Conservation (phyloP, 176 grass and related monocot genomes). For the Phoenix roebelenii region DNA sequence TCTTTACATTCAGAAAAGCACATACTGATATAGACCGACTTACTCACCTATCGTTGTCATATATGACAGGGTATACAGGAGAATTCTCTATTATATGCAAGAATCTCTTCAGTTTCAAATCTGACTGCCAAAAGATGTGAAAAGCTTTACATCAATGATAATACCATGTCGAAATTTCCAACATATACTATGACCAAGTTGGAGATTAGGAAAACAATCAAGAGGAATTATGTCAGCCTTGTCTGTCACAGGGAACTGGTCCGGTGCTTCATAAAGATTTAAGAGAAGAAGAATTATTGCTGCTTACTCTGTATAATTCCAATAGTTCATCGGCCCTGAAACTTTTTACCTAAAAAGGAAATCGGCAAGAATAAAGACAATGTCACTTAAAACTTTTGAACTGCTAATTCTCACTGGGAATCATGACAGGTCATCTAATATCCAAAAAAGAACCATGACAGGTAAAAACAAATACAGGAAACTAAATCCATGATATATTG, state of each 20-base stretch:
- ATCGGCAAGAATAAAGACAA: slow-evolving; percentile 4
- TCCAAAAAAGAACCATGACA: too few relatives aligned
- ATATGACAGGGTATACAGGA: slow-evolving; percentile 87
- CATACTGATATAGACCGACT: neutral
- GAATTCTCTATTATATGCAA: slow-evolving; percentile 94
- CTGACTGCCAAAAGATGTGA: slow-evolving; percentile 42
- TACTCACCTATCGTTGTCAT: slow-evolving; percentile 78
- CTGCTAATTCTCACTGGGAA: neutral
- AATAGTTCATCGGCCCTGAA: slow-evolving; percentile 76
- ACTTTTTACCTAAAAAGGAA: slow-evolving; percentile 47
- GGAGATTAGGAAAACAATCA: too few relatives aligned
- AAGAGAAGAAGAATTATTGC: neutral
- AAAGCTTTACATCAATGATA: slow-evolving; percentile 16
- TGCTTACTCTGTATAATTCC: slow-evolving; percentile 79
- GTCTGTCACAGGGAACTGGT: too few relatives aligned
- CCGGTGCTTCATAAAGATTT: too few relatives aligned
- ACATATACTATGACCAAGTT: too few relatives aligned
- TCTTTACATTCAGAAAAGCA: neutral
- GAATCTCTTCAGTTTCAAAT: slow-evolving; percentile 95
- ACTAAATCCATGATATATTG: too few relatives aligned
- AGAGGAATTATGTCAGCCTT: too few relatives aligned
- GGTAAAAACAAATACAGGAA: too few relatives aligned
- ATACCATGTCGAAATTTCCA: neutral
- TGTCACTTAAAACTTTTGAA: neutral
- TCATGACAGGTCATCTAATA: too few relatives aligned